Conservation (phyloP, 495 filamentous ascomycete species). For the Glutinoglossum americanum region DNA sequence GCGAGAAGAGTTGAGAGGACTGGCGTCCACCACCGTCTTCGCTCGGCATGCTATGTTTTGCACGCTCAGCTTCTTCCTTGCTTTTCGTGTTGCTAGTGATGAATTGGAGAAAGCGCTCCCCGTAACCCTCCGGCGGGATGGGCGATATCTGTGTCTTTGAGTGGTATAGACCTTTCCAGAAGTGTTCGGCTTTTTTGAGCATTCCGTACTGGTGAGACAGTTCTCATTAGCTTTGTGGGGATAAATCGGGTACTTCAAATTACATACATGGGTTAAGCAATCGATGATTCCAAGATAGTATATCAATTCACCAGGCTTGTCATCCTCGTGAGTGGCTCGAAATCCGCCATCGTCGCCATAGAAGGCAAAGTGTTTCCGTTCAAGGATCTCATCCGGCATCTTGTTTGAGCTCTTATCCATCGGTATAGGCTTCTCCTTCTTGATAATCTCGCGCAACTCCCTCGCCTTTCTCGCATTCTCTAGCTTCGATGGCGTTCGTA, state of each 20-base stretch:
- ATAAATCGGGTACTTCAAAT: neutral
- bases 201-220: constrained; percentile 48
- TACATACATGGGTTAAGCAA: constrained; percentile 78
- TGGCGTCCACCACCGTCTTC: constrained; percentile 1
- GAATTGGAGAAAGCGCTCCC: constrained; percentile 85
- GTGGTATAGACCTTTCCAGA: constrained; percentile 75
- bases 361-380: constrained; percentile 47
- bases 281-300: constrained; percentile 98
- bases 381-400: constrained; percentile 73
- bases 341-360: constrained; percentile 91
- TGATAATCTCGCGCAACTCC: constrained; percentile 79
- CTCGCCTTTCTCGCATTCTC: constrained; percentile 83
- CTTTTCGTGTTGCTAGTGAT: constrained; percentile 81
- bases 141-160: constrained; percentile 76
- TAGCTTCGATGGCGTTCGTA: constrained; percentile 83
- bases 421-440: constrained; percentile 75
- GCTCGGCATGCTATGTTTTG: constrained; percentile 27
- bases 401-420: constrained; percentile 61
- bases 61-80: constrained; percentile 52
- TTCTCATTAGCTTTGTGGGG: neutral
- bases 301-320: constrained; percentile 67
- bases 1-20: constrained; percentile 4
- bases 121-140: constrained; percentile 78
- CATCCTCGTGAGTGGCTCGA: constrained; percentile 78
- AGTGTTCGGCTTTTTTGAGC: constrained; percentile 73